Base-by-base conservation (phyloP, 805 yeast genomes). In the Yamadazyma takamatsuzukensis region DNA sequence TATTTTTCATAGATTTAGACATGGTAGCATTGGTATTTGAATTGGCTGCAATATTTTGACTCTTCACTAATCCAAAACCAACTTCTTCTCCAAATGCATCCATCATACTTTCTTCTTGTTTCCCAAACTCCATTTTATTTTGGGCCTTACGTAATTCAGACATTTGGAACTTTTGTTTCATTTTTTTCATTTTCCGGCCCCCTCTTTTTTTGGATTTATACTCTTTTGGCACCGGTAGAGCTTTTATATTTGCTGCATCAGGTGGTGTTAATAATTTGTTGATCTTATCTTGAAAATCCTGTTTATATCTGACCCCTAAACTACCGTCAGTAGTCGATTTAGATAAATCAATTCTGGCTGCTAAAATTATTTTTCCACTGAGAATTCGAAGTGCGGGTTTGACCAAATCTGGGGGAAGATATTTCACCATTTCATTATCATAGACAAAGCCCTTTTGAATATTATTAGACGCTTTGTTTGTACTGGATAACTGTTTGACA, bases 141-240 rank as follows among this genome's bases (percentile, higher is more conserved):
- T 86, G 95, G 3, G 95, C 83, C 43, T 78, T 81, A 21, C 88
- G 78, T 27, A 84, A 53, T 34, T 88, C 95, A 0, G 95, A 81
- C 70, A 83, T 72, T 48, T 80, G 80, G 58, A 82, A 80, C 49
- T 84, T 78, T 51, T 87, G 84, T 54, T 85, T 87, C 63, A 77
- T 72, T 56, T 87, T 88, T 31, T 95, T 68, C 45, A 83, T 71
- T 35, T 90, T 63, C 43, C 78, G 66, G 1, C 98, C 98, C 2
- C 94, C 97, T 47, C 98, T 68, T 45, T 80, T 84, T 58, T 86
- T 85, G 4, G 90, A 78, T 30, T 79, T 76, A 34, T 70, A 72
- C 34, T 88, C 96, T 12, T 75, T 65, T 0, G 96, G 97, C 4
- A 73, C 62, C 0, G 90, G 81, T 30, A 88, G 70, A 0, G 89